Evolutionary conservation across 2,329 filamentous ascomycete species (phyloP).

Genomic region (Berkeleyomyces basicola): DNA sequence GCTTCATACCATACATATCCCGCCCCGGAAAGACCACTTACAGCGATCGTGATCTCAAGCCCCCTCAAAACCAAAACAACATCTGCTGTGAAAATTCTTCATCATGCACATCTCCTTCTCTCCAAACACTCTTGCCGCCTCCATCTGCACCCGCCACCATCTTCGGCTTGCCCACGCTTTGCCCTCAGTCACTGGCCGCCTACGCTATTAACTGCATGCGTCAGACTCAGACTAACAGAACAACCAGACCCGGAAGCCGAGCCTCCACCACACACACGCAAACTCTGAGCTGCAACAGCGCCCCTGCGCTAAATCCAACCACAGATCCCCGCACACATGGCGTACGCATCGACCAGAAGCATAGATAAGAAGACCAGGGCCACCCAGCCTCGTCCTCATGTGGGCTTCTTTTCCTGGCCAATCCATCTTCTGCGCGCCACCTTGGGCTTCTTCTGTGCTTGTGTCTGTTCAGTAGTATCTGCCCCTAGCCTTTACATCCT

Average conservation of each 20-base stretch:
- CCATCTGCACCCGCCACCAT: too few species aligned
- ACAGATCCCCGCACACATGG: not conserved
- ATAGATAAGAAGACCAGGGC: not conserved
- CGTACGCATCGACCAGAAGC: not conserved
- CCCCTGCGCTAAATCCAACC: not conserved
- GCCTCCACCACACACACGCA: not conserved
- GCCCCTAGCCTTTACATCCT: not conserved
- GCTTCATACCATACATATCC: too few species aligned
- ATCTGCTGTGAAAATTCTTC: not conserved
- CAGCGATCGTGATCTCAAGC: not conserved
- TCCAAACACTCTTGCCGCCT: not conserved
- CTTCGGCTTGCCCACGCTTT: too few species aligned
- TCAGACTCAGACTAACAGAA: not conserved
- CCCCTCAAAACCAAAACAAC: not conserved
- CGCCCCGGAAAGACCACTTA: not conserved
- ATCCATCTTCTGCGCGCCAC: not conserved
- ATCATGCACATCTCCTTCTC: not conserved
- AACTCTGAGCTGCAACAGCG: not conserved
- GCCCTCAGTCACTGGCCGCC: too few species aligned
- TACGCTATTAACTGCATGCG: not conserved
- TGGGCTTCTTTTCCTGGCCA: not conserved
- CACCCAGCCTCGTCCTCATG: not conserved
- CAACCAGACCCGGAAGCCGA: not conserved
- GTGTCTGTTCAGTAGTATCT: not conserved
- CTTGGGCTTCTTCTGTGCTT: not conserved